Evolutionary conservation across 768 basidiomycete species (phyloP).

Genomic region (Collybia sordida): DNA sequence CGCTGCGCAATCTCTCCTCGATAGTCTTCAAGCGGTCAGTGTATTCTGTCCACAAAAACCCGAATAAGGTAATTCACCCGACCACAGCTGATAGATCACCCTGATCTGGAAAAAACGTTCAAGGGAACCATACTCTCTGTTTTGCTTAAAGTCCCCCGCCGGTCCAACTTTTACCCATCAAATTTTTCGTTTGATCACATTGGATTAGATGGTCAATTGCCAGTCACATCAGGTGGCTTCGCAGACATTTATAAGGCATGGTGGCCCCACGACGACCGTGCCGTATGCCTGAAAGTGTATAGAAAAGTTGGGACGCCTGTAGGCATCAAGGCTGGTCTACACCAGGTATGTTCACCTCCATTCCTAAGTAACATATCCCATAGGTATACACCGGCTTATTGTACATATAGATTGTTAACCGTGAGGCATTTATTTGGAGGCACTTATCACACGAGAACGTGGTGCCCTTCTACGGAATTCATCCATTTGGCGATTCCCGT

Average conservation of each 20-base stretch:
- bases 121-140: conserved; percentile 4
- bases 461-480: conserved; percentile 30
- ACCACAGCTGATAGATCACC: conserved; percentile 3
- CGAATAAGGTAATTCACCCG: too few relatives aligned
- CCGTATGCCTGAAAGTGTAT: conserved; percentile 6
- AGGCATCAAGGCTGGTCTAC: neutral
- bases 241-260: conserved; percentile 7
- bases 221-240: conserved; percentile 6
- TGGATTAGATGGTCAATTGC: neutral
- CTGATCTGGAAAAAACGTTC: neutral
- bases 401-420: neutral
- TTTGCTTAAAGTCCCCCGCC: conserved; percentile 5
- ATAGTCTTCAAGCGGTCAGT: too few relatives aligned
- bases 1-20: too few relatives aligned
- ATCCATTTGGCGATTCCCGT: conserved; percentile 14
- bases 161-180: conserved; percentile 1
- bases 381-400: too few relatives aligned
- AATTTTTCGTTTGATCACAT: conserved; percentile 6
- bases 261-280: neutral
- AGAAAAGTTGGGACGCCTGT: neutral
- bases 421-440: conserved; percentile 22
- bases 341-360: neutral
- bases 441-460: conserved; percentile 30
- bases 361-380: conserved; percentile 7
- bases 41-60: too few relatives aligned